phyloP scores from a whole-genome alignment of 2,329 filamentous ascomycete genomes.

The Colletotrichum karsti region DNA sequence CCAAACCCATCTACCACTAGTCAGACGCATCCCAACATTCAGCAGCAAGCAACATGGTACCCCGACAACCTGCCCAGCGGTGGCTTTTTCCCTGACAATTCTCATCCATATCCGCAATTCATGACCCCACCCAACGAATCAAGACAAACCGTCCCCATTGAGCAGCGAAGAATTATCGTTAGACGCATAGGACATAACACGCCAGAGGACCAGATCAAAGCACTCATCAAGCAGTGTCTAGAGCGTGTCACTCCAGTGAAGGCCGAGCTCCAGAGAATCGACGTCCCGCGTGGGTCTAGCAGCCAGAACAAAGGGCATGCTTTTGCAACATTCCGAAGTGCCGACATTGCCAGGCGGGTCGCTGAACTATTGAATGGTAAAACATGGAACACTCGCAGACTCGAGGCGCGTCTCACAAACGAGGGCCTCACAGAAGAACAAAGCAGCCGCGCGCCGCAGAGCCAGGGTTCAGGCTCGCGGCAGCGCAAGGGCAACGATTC shows the following conservation, averaged over 20 bases:
- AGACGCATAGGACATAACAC: neutral
- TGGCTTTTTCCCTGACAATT: neutral
- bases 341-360: neutral
- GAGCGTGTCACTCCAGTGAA: neutral
- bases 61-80: neutral
- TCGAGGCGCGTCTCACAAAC: constrained; percentile 7
- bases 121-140: neutral
- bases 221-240: constrained; percentile 3
- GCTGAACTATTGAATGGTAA: constrained; percentile 1
- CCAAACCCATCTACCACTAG: neutral
- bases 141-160: neutral
- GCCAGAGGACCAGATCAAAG: constrained; percentile 16
- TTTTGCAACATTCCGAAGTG: constrained; percentile 14
- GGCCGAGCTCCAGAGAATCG: constrained; percentile 16
- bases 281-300: constrained; percentile 5
- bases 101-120: neutral
- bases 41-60: neutral
- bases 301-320: constrained; percentile 8
- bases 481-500: neutral
- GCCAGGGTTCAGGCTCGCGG: neutral
- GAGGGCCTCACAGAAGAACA: constrained; percentile 5
- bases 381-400: neutral
- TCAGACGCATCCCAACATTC: neutral
- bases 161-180: constrained; percentile 17
- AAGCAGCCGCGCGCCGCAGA: neutral